These are phyloP conservation scores for Diutina scorzettiae DNA, from an alignment of 1,139 yeast genomes.

Conservation along the genomic window DNA sequence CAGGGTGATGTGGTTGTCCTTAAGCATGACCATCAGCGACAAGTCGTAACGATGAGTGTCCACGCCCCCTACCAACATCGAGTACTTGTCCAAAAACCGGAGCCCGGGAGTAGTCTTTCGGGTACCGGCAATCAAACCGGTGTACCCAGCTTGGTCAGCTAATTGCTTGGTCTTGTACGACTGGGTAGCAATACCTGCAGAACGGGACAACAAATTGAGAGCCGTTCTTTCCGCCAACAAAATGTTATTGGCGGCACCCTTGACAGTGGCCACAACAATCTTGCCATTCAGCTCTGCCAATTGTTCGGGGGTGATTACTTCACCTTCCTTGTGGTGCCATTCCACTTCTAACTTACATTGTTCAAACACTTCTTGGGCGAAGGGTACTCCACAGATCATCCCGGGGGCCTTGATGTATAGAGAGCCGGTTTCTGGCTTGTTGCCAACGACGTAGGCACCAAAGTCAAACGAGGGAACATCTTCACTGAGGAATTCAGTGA, in stretches of 20 bases:
- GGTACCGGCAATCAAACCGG: constrained; percentile 90
- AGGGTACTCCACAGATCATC: constrained; percentile 79
- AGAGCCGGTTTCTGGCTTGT: constrained; percentile 56
- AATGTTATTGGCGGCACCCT: constrained; percentile 69
- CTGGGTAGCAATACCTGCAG: constrained; percentile 85
- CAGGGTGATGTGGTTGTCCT: constrained; percentile 88
- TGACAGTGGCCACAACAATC: constrained; percentile 64
- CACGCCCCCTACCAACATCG: constrained; percentile 92
- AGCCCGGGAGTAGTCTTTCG: constrained; percentile 96
- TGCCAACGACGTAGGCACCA: constrained; percentile 93
- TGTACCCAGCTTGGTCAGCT: constrained; percentile 64
- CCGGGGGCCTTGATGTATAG: constrained; percentile 75
- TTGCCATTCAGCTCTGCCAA: constrained; percentile 36
- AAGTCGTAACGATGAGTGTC: constrained; percentile 89
- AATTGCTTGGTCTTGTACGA: constrained; percentile 44
- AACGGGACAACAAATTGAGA: constrained; percentile 66
- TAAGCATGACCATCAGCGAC: constrained; percentile 91
- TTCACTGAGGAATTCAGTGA: constrained; percentile 66
- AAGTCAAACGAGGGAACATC: constrained; percentile 91
- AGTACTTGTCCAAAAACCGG: constrained; percentile 76
- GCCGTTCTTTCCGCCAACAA: constrained; percentile 82
- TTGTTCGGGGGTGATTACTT: constrained; percentile 32
- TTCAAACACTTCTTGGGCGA: constrained; percentile 72
- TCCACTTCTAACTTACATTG: constrained; percentile 63
- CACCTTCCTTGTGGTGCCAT: constrained; percentile 70